Evolutionary conservation across 2,329 filamentous ascomycete genomes (phyloP), one percentile per base, ranked within the genome.

Genomic region (Neofusicoccum umdonicola): DNA sequence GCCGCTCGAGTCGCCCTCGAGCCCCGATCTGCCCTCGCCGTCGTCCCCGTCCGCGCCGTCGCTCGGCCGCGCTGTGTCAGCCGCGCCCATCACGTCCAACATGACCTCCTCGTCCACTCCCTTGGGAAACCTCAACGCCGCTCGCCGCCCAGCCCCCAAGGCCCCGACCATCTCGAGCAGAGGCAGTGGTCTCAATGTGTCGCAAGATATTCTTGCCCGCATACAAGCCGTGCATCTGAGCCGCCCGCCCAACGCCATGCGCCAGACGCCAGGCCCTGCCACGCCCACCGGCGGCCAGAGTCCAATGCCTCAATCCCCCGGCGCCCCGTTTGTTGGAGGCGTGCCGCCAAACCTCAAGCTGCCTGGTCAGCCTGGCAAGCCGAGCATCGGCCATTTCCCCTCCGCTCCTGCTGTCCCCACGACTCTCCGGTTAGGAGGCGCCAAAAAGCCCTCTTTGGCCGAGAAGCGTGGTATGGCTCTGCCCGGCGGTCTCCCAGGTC

Each of bases 101-200:
- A 93, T 96, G 87, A 91, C 87, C 64, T 80, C 90, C 6, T 93
- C 88, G n/a, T 97, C 93, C n/a, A 95, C 90, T 34, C 88, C 91
- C 45, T 82, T 93, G 3, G 92, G 92, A 45, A 85, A 91, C 65
- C 81, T 97, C 71, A 92, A 89, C 76, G 86, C 87, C 56, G 87
- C 87, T 44, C 81, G 88, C 68, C 81, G 86, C 71, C 84, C 84
- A 13, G 76, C 76, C 22, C 72, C 76, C 35, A 76, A 78, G 3
- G 76, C 79, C 6, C 75, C 78, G 22, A 76, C 81, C 45, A 77
- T 79, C 61, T 77, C 79, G 66, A 77, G 76, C 70, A 77, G 82
- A 64, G 78, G 81, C 45, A 83, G 83, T 56, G 82, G 83, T 17
- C 74, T 88, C 65, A 78, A 78, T 58, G 72, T 81, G 58, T 83